These are phyloP conservation scores for Candida ficus DNA, from an alignment of 805 yeast species.

Conservation along the genomic window DNA sequence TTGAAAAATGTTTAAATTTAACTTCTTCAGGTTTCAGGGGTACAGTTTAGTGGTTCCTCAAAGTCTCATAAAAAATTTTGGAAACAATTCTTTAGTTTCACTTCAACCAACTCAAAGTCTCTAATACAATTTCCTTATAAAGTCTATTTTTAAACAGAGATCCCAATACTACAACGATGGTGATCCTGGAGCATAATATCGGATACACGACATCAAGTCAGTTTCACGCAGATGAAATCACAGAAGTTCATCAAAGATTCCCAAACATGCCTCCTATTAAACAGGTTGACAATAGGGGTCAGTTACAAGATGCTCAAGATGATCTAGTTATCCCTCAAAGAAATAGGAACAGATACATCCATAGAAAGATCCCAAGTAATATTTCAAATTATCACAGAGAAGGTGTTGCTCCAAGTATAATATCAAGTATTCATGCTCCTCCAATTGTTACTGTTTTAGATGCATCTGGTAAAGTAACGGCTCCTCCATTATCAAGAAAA, in stretches of 20 bases:
- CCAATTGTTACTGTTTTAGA: too few relatives aligned
- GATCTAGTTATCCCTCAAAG: not conserved
- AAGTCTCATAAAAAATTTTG: too few relatives aligned
- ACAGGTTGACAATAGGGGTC: conserved; percentile 9
- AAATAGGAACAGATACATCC: not conserved
- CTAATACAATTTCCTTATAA: too few relatives aligned
- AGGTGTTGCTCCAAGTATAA: conserved; percentile 20
- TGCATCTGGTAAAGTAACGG: conserved; percentile 2
- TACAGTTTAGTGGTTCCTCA: too few relatives aligned
- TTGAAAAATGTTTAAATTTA: too few relatives aligned
- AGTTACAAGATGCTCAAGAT: not conserved
- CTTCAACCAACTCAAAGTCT: too few relatives aligned
- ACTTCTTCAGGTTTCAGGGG: too few relatives aligned
- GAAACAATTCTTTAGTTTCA: too few relatives aligned
- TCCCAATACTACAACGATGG: too few relatives aligned
- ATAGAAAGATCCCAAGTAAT: not conserved
- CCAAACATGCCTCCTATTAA: conserved; percentile 10
- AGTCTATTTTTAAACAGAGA: too few relatives aligned
- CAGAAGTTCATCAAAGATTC: conserved; percentile 3
- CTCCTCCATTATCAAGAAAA: conserved; percentile 8
- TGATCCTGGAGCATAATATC: not conserved
- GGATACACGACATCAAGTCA: conserved; percentile 3
- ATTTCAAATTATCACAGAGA: not conserved
- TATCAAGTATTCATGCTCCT: conserved; percentile 14
- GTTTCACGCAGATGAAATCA: not conserved